Evolutionary conservation across 306 rosid species (phyloP), one percentile per base, ranked within the genome.

Genomic region (Vicia sativa): DNA sequence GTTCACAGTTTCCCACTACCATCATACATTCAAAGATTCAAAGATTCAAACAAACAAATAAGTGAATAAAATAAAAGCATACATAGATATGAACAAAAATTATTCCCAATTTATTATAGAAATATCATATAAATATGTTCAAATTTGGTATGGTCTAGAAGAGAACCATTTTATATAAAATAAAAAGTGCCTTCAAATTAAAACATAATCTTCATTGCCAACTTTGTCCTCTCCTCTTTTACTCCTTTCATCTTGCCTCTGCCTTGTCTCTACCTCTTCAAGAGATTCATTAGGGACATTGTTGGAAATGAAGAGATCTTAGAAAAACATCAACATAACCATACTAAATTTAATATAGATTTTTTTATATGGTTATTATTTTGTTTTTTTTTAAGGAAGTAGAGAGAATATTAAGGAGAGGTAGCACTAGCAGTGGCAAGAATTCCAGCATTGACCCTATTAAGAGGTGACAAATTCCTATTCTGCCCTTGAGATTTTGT

Each of bases 91-190:
- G 77, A 77, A 70, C 79, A 63, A 75, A 75, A 78, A 75, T 82
- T 79, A 82, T 53, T 78, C 81, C 66, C 81, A 79, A 77, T 82
- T 84, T 87, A 84, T 82, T 87, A 81, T 84, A 74, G 80, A 67
- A 75, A 74, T 54, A 54, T 57, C 57, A 77, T 79, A 70, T 67
- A 80, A 54, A 79, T 83, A 66, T 88, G 89, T 88, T 84, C 86
- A 83, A 70, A 85, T 83, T 68, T 79, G 77, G 84, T 81, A 78
- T 84, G 72, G 81, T 82, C 86, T 72, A 61, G 16, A 78, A 72
- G 78, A 76, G 86, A 78, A 10, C 65, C 75, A 75, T 67, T 43
- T 37, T 66, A 68, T 28, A 42, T 39, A 38, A 50, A 6, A 67
- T 43, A 66, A 6, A 77, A 52, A 68, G 78, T 78, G 85, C 83